Evolutionary conservation across 345 rosid species (phyloP), one percentile per base, ranked within the genome.

Genomic region (Heritiera littoralis): DNA sequence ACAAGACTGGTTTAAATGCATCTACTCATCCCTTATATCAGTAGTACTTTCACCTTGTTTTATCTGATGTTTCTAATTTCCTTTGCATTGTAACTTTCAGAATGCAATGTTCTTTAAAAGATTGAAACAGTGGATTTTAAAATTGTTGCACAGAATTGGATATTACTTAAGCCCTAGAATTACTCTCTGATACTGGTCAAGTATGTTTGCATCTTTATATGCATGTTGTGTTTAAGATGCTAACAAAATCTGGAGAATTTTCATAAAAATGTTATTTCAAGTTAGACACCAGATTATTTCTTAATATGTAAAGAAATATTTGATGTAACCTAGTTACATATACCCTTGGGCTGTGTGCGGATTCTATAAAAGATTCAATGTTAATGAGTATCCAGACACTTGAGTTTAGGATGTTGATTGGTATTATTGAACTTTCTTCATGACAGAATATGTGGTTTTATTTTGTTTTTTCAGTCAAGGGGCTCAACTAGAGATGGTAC

Each of bases 401-500:
- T 80, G 75, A 63, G 32, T 18, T 69, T 32, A 71, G 66, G 72
- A 32, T 40, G 30, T 54, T 68, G 60, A 72, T 58, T 76, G n/a
- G 8, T 68, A 41, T 55, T 18, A 15, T 76, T 52, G 61, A 72
- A 72, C 28, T 32, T 52, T 72, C 75, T 70, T 48, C 20, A 12
- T 52, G 75, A 15, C 6, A 72, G 40, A 52, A 38, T 73, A 52
- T 54, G 60, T 30, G 64, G 15, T 43, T 73, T 40, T 38, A 38
- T 73, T 71, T 73, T 73, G 30, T 15, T 28, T 81, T 81, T 81
- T 83, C 89, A 97, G 98, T 88, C 99, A 69, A 92, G 99, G 90
- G 98, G 98, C 77, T 97, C 99, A 28, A 97, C 97, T 38, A 88
- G 93, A 85, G 97, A 97, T 86, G 98, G 98, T 79, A 93, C 98